Conservation (phyloP, 129 eudicot species). For the Centella asiatica region DNA sequence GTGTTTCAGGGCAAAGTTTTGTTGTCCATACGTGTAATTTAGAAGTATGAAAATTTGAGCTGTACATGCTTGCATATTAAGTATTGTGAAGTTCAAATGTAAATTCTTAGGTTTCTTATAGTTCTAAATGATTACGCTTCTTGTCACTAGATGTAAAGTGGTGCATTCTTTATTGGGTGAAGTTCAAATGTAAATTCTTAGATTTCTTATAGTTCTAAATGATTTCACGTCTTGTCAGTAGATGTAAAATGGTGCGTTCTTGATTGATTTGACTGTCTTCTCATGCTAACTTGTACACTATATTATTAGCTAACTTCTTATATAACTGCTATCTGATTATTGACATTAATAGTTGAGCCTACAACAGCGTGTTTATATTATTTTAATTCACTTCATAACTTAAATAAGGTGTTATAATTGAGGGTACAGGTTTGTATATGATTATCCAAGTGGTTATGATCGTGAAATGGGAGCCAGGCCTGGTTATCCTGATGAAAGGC, state of each 20-base stretch:
- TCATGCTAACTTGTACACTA: background rate
- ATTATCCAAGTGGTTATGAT: conserved; percentile 72
- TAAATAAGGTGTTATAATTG: background rate
- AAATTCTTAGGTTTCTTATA: too few species aligned
- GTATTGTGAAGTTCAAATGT: too few species aligned
- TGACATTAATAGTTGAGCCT: background rate
- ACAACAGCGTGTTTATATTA: background rate
- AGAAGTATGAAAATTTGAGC: too few species aligned
- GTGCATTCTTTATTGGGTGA: too few species aligned
- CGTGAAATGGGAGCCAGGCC: conserved; percentile 78
- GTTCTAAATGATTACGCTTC: too few species aligned
- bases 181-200: too few species aligned
- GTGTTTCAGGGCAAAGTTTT: too few species aligned
- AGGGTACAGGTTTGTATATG: conserved; percentile 75
- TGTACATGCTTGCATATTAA: too few species aligned
- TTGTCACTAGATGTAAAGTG: too few species aligned
- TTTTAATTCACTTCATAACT: background rate
- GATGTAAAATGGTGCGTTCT: background rate
- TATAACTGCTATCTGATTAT: background rate
- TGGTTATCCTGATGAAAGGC: conserved; percentile 84
- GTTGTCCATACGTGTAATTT: too few species aligned
- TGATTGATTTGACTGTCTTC: background rate
- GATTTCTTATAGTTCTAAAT: too few species aligned
- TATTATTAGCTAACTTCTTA: background rate
- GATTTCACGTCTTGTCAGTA: background rate